Percentiles rank a stretch among this genome's conserved stretches.
Conservation (phyloP, 2,329 filamentous ascomycete genomes). For the Madurella fahalii region DNA sequence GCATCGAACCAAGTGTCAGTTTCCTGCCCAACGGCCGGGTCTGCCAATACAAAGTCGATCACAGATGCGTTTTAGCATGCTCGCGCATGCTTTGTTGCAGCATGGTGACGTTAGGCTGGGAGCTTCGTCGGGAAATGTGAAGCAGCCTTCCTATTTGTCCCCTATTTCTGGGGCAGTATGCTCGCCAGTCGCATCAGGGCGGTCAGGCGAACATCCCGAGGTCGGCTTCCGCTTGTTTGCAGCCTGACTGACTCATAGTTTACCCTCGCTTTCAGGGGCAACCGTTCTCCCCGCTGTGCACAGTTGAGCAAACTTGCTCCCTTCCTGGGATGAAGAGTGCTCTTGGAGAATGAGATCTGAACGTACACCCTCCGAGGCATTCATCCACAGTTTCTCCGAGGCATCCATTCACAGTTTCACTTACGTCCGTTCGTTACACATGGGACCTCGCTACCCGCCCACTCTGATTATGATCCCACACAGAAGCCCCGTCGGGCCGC, state of each 20-base stretch:
- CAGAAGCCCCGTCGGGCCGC: too few species aligned
- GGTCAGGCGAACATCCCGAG: conserved; percentile 5
- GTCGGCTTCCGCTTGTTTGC: background rate
- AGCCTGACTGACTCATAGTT: conserved; percentile 18
- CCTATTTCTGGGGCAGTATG: conserved; percentile 14
- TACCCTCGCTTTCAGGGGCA: conserved; percentile 6
- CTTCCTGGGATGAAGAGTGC: background rate
- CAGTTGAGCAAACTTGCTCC: background rate
- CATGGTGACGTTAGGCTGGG: conserved; percentile 11
- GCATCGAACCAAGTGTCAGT: conserved; percentile 13
- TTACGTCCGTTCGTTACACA: background rate
- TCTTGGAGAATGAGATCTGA: background rate
- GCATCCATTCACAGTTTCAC: background rate
- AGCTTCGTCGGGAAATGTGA: conserved; percentile 2
- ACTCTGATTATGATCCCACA: background rate
- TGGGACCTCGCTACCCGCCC: background rate
- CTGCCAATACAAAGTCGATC: conserved; percentile 17
- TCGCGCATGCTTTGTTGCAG: conserved; percentile 13
- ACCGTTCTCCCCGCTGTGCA: conserved; percentile 7
- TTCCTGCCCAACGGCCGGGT: conserved; percentile 24
- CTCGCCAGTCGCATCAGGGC: conserved; percentile 14
- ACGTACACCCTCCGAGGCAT: background rate
- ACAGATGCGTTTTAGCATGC: conserved; percentile 9
- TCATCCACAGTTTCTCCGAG: background rate
- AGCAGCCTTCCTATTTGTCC: conserved; percentile 18